Conservation (phyloP, 129 eudicot species). For the Cynara cardunculus region DNA sequence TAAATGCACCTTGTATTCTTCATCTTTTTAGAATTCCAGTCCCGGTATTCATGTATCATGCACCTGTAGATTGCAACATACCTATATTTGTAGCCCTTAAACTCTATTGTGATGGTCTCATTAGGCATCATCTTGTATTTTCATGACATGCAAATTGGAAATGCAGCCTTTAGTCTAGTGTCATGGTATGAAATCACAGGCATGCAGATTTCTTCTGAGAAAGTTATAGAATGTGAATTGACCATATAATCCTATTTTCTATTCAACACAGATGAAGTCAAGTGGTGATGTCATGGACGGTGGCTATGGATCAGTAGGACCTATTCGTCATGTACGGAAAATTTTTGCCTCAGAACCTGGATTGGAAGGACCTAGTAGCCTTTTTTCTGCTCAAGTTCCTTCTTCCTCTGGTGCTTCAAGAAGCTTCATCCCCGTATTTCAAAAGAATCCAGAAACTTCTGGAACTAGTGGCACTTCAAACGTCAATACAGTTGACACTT, state of each 20-base stretch:
- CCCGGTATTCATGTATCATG: not conserved
- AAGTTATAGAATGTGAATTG: not conserved
- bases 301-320: constrained; percentile 77
- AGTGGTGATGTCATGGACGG: constrained; percentile 41
- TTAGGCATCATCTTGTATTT: not conserved
- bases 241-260: not conserved
- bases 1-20: too few relatives aligned
- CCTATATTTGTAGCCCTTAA: not conserved
- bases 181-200: not conserved
- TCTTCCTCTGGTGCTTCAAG: constrained; percentile 39
- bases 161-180: not conserved
- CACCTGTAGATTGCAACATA: not conserved
- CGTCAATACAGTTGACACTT: constrained; percentile 28
- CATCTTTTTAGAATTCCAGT: not conserved
- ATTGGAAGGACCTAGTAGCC: constrained; percentile 46
- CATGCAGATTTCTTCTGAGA: not conserved
- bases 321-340: constrained; percentile 61
- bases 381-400: constrained; percentile 32
- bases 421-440: constrained; percentile 40
- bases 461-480: constrained; percentile 37
- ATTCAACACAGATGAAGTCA: constrained; percentile 40
- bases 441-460: constrained; percentile 42
- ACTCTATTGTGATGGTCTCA: not conserved
- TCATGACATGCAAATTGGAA: not conserved
- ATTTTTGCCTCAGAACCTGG: constrained; percentile 54